phyloP scores from a whole-genome alignment of 805 yeast species.

The Lipomyces sp. region DNA sequence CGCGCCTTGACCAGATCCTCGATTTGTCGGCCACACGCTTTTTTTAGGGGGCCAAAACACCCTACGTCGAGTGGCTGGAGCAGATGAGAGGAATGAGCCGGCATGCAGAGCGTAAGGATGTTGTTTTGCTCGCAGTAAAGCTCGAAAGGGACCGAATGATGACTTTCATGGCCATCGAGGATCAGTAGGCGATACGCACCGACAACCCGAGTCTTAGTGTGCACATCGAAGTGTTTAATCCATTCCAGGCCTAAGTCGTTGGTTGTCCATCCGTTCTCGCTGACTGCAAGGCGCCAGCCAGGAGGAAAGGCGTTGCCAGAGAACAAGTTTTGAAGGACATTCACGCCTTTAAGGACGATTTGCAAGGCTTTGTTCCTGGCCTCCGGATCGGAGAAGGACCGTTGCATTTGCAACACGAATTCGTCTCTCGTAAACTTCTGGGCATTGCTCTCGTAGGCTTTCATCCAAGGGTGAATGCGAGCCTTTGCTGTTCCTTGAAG shows the following conservation, averaged over 20 bases:
- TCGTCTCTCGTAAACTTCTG: too few relatives aligned
- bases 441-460: too few relatives aligned
- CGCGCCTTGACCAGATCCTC: too few relatives aligned
- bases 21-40: neutral
- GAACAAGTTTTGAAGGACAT: constrained; percentile 14
- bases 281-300: constrained; percentile 10
- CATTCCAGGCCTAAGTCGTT: constrained; percentile 5
- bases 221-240: constrained; percentile 8
- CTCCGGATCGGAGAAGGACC: too few relatives aligned
- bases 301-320: constrained; percentile 9
- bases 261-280: constrained; percentile 13
- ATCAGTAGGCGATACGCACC: constrained; percentile 18
- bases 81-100: too few relatives aligned
- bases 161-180: constrained; percentile 26
- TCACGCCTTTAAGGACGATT: neutral
- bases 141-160: constrained; percentile 3
- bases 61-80: too few relatives aligned
- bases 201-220: constrained; percentile 8
- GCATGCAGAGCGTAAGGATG: constrained; percentile 3
- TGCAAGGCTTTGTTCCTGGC: too few relatives aligned
- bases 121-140: too few relatives aligned
- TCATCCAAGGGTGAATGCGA: too few relatives aligned
- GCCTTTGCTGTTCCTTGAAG: too few relatives aligned
- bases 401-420: too few relatives aligned
- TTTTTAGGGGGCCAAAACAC: too few relatives aligned